Evolutionary conservation across 257 asterid genomes (phyloP).

Genomic region (Paraleonurus japonicus): DNA sequence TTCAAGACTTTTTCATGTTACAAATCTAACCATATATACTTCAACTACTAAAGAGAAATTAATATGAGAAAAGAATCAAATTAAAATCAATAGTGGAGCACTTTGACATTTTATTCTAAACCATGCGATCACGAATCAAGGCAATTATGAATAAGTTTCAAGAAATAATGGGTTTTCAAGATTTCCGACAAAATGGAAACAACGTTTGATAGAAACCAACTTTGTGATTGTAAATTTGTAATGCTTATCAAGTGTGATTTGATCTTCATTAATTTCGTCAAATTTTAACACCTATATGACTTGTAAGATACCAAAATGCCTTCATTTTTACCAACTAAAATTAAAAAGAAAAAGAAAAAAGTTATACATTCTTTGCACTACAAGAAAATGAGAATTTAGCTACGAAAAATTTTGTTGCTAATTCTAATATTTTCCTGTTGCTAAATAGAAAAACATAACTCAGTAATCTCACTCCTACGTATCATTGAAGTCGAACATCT

Average conservation of each 20-base stretch:
- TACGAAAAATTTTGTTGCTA: too few species aligned
- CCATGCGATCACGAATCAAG: not conserved
- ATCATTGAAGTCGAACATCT: too few species aligned
- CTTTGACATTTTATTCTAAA: not conserved
- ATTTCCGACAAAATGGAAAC: not conserved
- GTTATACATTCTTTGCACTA: not conserved
- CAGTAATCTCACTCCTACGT: too few species aligned
- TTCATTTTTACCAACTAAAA: not conserved
- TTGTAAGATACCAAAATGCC: not conserved
- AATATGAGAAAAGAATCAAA: not conserved
- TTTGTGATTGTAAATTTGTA: not conserved
- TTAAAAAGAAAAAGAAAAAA: not conserved
- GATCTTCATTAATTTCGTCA: not conserved
- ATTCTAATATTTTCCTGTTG: too few species aligned
- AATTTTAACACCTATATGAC: not conserved
- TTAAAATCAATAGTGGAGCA: not conserved
- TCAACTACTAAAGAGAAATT: not conserved
- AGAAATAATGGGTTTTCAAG: not conserved
- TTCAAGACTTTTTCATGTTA: too few species aligned
- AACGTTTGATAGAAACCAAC: not conserved
- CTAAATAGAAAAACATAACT: too few species aligned
- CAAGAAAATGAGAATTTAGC: too few species aligned
- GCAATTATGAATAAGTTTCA: not conserved
- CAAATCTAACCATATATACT: too few species aligned
- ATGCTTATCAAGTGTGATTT: conserved; percentile 3